Evolutionary conservation across 345 rosid genomes (phyloP).

Genomic region (Ceriops zippeliana): DNA sequence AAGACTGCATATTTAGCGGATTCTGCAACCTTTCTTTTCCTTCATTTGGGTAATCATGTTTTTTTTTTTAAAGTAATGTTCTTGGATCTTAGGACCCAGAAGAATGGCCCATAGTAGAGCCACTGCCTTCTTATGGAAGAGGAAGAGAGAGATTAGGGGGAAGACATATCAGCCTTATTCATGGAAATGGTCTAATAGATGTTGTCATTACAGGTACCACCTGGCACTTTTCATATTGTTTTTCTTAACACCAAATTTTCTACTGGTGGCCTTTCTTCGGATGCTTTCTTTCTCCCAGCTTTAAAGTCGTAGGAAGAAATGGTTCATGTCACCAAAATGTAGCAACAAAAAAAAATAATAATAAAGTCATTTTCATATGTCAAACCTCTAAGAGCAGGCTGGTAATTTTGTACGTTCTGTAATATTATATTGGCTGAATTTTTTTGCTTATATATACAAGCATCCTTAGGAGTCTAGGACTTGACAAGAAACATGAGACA

Average conservation of each 20-base stretch:
- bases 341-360: too few relatives aligned
- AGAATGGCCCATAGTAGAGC: constrained; percentile 91
- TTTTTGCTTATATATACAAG: too few relatives aligned
- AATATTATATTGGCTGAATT: too few relatives aligned
- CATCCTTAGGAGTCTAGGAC: too few relatives aligned
- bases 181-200: constrained; percentile 82
- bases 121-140: constrained; percentile 98
- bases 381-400: too few relatives aligned
- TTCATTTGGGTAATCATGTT: not conserved
- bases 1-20: too few relatives aligned
- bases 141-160: constrained; percentile 97
- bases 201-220: constrained; percentile 81
- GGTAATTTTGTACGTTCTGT: too few relatives aligned
- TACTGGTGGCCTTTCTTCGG: not conserved
- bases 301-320: not conserved
- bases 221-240: not conserved
- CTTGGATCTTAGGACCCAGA: constrained; percentile 46
- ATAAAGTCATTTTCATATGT: too few relatives aligned
- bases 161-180: constrained; percentile 95
- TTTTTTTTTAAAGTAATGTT: not conserved
- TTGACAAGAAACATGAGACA: too few relatives aligned
- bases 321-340: not conserved
- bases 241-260: too few relatives aligned
- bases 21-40: not conserved
- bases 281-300: not conserved